These are phyloP conservation scores for Aspergillus coremiiformis DNA, from an alignment of 495 filamentous ascomycete species.

Conservation along the genomic window DNA sequence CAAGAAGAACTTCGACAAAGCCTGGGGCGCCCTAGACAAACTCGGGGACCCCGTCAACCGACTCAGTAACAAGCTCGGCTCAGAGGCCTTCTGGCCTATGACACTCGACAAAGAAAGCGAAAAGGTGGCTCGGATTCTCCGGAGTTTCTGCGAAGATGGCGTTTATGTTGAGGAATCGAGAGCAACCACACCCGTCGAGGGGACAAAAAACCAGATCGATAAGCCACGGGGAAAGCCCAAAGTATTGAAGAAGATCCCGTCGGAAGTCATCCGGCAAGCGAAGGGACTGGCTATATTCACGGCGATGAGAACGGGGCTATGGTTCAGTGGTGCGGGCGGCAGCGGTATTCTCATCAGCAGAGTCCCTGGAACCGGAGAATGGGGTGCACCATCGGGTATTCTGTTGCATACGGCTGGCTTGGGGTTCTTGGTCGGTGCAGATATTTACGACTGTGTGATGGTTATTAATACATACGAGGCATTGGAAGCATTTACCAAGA, in stretches of 20 bases:
- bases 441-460: constrained; percentile 75
- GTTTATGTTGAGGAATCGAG: constrained; percentile 28
- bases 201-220: constrained; percentile 15
- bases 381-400: constrained; percentile 71
- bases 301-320: constrained; percentile 74
- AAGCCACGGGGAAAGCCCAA: constrained; percentile 47
- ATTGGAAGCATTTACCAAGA: constrained; percentile 59
- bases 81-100: constrained; percentile 63
- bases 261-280: constrained; percentile 65
- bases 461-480: constrained; percentile 69
- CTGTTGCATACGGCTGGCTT: constrained; percentile 66
- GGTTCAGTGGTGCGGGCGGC: constrained; percentile 64
- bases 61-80: constrained; percentile 55
- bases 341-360: constrained; percentile 65
- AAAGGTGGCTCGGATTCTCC: constrained; percentile 62
- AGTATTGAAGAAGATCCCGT: constrained; percentile 65
- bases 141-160: constrained; percentile 58
- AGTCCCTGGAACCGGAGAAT: constrained; percentile 57
- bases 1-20: constrained; percentile 32
- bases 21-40: constrained; percentile 26
- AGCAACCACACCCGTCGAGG: not conserved
- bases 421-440: constrained; percentile 69
- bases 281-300: constrained; percentile 74
- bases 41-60: constrained; percentile 53
- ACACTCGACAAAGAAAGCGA: constrained; percentile 62